A percentile compares a stretch with the other conserved stretches of the same genome.
Conservation (phyloP, 208 protist genomes). For the Wallacemonas rigidus region DNA sequence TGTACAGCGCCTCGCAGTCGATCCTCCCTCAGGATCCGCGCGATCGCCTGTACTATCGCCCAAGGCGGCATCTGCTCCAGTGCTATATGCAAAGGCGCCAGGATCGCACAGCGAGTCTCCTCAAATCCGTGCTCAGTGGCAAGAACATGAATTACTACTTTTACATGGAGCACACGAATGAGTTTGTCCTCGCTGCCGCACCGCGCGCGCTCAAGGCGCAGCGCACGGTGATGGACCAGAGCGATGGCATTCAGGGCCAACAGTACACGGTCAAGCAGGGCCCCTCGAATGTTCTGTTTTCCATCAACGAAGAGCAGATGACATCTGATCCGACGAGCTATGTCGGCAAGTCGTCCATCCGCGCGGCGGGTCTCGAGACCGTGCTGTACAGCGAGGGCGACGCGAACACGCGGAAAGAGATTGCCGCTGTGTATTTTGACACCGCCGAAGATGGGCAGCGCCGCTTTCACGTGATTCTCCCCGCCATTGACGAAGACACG, state of each 20-base stretch:
- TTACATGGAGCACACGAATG: conserved; percentile 42
- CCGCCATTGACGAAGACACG: conserved; percentile 43
- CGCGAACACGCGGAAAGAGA: conserved; percentile 39
- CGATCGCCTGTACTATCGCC: conserved; percentile 53
- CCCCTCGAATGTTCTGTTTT: conserved; percentile 35
- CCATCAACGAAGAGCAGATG: conserved; percentile 30
- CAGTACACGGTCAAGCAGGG: conserved; percentile 29
- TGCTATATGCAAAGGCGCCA: conserved; percentile 44
- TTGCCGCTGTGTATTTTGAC: conserved; percentile 31
- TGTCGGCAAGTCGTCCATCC: conserved; percentile 37
- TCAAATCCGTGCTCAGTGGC: conserved; percentile 21
- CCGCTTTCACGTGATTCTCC: conserved; percentile 43
- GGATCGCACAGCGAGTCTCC: conserved; percentile 16
- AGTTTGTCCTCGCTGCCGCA: conserved; percentile 42
- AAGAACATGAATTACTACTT: conserved; percentile 35
- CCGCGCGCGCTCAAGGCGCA: conserved; percentile 17
- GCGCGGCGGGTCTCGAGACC: conserved; percentile 31
- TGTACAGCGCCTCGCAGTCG: conserved; percentile 54
- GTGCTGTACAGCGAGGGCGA: conserved; percentile 49
- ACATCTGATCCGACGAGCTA: conserved; percentile 32
- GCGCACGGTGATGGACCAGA: conserved; percentile 30
- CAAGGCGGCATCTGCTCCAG: conserved; percentile 42
- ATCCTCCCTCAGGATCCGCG: conserved; percentile 44
- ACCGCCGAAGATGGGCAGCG: conserved; percentile 31
- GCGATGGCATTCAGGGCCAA: conserved; percentile 28